Conservation (phyloP, 2,329 filamentous ascomycete genomes). For the Penicillium sp. region DNA sequence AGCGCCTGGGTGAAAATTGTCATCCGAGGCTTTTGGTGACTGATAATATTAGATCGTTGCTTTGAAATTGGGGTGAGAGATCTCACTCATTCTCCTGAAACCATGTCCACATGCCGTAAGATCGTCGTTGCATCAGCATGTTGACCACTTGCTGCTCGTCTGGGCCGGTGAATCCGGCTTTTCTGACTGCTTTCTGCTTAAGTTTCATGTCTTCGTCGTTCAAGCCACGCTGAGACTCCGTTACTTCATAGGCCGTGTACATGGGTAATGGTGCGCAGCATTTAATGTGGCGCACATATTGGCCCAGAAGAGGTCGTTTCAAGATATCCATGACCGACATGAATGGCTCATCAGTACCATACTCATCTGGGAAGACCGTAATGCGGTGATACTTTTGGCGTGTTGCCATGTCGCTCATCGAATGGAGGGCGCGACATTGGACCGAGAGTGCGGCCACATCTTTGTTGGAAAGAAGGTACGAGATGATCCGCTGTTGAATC, state of each 20-base stretch:
- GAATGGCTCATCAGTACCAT: conserved; percentile 12
- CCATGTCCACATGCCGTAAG: not conserved
- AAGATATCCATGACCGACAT: conserved; percentile 19
- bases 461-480: not conserved
- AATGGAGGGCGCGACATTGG: not conserved
- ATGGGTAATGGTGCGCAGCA: not conserved
- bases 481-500: not conserved
- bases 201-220: conserved; percentile 12
- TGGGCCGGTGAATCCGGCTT: conserved; percentile 8
- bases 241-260: not conserved
- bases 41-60: too few species aligned
- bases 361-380: not conserved
- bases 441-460: not conserved
- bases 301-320: conserved; percentile 15
- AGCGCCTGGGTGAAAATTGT: conserved; percentile 19
- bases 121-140: conserved; percentile 15
- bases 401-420: conserved; percentile 11
- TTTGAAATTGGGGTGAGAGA: too few species aligned
- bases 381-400: conserved; percentile 13
- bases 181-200: conserved; percentile 11
- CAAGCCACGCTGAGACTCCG: conserved; percentile 1
- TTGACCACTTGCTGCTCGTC: conserved; percentile 12
- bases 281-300: conserved; percentile 19
- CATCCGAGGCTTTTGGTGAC: too few species aligned
- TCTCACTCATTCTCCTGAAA: too few species aligned